Conservation (phyloP, 345 rosid genomes). For the Excoecaria agallocha region DNA sequence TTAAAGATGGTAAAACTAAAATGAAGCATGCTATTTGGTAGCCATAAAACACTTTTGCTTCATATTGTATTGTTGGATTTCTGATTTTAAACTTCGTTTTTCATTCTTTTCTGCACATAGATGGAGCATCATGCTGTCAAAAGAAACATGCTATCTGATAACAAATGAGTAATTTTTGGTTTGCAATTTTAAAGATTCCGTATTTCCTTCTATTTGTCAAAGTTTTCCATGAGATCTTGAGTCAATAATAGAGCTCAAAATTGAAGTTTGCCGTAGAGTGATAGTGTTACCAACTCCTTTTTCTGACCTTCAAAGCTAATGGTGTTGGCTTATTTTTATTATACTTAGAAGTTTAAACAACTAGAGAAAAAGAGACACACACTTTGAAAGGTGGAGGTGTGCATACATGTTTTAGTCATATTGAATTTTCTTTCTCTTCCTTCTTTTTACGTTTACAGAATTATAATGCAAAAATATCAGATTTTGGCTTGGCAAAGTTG, state of each 20-base stretch:
- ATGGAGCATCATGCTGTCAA: neutral
- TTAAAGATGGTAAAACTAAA: neutral
- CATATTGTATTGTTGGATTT: neutral
- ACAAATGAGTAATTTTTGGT: neutral
- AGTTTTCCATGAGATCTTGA: neutral
- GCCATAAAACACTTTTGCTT: neutral
- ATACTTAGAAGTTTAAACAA: neutral
- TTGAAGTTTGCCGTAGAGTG: neutral
- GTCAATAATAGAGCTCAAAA: neutral
- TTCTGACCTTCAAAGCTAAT: neutral
- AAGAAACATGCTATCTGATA: neutral
- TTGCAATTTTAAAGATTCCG: neutral
- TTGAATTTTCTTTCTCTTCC: constrained; percentile 2
- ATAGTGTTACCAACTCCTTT: neutral
- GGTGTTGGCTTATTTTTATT: neutral
- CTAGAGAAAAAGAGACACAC: neutral
- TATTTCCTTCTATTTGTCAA: constrained; percentile 1
- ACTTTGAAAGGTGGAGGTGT: neutral
- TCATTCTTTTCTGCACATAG: neutral
- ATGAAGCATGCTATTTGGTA: neutral
- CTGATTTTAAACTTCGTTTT: neutral
- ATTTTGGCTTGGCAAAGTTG: constrained; percentile 66
- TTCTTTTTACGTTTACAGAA: constrained; percentile 25
- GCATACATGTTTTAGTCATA: neutral
- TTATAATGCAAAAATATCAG: constrained; percentile 58